Conservation (phyloP, 352 stramenopile genomes). For the Pythium monospermum region DNA sequence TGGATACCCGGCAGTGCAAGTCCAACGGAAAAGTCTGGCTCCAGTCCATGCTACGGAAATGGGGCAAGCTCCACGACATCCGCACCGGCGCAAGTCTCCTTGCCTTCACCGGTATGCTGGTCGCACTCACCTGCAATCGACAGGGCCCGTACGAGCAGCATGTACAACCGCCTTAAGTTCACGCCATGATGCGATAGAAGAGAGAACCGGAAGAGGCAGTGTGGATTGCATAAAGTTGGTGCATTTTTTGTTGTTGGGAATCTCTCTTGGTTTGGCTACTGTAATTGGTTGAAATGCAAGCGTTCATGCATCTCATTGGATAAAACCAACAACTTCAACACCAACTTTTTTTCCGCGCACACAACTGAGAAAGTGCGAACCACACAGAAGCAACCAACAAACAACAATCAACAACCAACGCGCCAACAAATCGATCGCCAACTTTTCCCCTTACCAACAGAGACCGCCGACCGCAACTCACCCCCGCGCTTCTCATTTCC, state of each 20-base stretch:
- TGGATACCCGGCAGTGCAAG: constrained; percentile 39
- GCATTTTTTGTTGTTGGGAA: too few relatives aligned
- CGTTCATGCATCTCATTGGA: constrained; percentile 5
- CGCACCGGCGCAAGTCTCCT: constrained; percentile 43
- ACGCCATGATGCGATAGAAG: constrained; percentile 1
- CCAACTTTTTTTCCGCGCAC: neutral
- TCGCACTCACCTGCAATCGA: constrained; percentile 50
- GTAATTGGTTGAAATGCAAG: constrained; percentile 9
- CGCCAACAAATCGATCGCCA: neutral
- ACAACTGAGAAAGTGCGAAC: neutral
- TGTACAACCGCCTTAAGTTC: neutral
- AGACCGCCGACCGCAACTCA: too few relatives aligned
- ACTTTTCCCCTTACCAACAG: neutral
- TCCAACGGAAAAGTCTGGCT: constrained; percentile 41
- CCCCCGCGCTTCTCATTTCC: constrained; percentile 5
- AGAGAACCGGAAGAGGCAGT: neutral
- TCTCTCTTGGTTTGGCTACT: too few relatives aligned
- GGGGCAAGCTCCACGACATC: constrained; percentile 51
- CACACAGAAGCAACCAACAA: neutral
- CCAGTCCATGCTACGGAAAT: constrained; percentile 43
- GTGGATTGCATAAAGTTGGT: neutral
- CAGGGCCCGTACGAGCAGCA: neutral
- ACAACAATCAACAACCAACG: neutral
- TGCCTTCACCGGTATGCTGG: constrained; percentile 56
- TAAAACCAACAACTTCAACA: too few relatives aligned